These are phyloP conservation scores for Crotalaria pallida DNA, from an alignment of 306 rosid species.

Conservation along the genomic window DNA sequence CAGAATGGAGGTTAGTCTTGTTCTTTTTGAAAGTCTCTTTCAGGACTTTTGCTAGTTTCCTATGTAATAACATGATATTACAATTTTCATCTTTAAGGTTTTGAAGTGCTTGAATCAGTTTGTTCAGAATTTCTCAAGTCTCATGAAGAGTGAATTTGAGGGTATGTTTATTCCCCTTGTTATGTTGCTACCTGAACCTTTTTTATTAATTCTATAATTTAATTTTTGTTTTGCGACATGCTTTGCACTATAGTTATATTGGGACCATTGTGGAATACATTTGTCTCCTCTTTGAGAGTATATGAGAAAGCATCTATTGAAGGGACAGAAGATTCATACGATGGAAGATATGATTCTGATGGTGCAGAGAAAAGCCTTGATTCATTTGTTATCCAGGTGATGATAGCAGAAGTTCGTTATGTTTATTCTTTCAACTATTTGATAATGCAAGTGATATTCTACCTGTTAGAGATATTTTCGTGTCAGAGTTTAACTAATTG, in stretches of 20 bases:
- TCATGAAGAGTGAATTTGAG: conserved; percentile 60
- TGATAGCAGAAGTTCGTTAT: conserved; percentile 14
- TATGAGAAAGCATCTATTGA: conserved; percentile 70
- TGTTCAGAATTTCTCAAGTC: conserved; percentile 72
- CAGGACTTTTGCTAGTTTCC: background rate
- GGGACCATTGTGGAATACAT: conserved; percentile 85
- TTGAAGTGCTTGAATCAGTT: conserved; percentile 93
- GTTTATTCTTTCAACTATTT: conserved; percentile 3
- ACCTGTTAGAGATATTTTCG: background rate
- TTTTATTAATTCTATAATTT: conserved; percentile 12
- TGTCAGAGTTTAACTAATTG: background rate
- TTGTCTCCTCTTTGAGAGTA: conserved; percentile 64
- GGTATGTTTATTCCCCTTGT: conserved; percentile 37
- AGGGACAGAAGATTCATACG: conserved; percentile 69
- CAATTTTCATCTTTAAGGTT: conserved; percentile 44
- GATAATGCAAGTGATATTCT: background rate
- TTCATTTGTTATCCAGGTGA: conserved; percentile 86
- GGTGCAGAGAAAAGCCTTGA: conserved; percentile 90
- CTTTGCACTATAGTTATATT: conserved; percentile 54
- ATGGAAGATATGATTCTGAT: conserved; percentile 94
- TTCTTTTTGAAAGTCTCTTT: background rate
- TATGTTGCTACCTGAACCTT: conserved; percentile 13
- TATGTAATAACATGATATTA: conserved; percentile 2
- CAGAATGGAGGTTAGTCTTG: conserved; percentile 69
- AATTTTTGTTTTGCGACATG: conserved; percentile 13